These are phyloP conservation scores for Cyberlindnera veronae DNA, from an alignment of 805 yeast species.

Conservation along the genomic window DNA sequence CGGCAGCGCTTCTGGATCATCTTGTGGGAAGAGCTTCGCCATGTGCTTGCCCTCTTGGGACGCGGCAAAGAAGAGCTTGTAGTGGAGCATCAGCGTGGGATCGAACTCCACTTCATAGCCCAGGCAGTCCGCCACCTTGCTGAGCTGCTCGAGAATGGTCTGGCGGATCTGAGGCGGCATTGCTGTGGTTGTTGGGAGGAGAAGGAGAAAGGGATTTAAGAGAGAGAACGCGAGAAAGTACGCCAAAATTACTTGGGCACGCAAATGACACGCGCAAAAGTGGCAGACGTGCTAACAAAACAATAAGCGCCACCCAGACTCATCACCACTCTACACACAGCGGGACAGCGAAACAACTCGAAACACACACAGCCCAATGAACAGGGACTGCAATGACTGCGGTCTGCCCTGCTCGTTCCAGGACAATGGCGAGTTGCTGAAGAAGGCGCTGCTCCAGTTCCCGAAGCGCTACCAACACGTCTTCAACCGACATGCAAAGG, in stretches of 20 bases:
- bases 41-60: constrained; percentile 39
- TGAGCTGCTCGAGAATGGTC: no score
- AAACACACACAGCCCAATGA: background rate
- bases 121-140: background rate
- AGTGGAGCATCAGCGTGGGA: constrained; percentile 3
- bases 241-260: no score
- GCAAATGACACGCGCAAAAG: background rate
- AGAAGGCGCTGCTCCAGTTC: constrained; percentile 36
- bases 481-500: constrained; percentile 29
- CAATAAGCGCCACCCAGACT: background rate
- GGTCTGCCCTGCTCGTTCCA: constrained; percentile 13
- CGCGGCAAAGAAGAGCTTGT: constrained; percentile 29
- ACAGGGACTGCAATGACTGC: background rate
- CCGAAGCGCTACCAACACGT: constrained; percentile 34
- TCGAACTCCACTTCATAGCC: background rate
- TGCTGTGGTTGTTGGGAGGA: no score
- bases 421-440: constrained; percentile 24
- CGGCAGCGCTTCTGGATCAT: constrained; percentile 3
- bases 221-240: no score
- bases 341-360: background rate
- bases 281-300: background rate
- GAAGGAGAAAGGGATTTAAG: no score
- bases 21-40: constrained; percentile 32
- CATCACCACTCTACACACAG: background rate
- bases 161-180: no score